These are phyloP conservation scores for Globisporangium spiculum DNA, from an alignment of 352 stramenopile species.

Conservation along the genomic window DNA sequence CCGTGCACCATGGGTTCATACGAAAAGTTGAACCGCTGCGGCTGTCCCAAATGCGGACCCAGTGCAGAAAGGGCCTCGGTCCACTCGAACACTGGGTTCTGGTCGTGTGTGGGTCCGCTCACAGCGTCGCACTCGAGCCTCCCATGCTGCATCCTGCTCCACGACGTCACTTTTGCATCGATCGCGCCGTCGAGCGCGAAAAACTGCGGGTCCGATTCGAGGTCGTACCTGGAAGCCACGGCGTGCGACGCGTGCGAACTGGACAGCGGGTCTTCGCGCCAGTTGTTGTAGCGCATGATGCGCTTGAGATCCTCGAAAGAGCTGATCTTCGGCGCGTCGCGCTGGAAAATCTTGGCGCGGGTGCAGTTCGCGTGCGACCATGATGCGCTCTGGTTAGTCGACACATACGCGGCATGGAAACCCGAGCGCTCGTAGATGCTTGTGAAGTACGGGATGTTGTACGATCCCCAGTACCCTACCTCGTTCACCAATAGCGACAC, in stretches of 20 bases:
- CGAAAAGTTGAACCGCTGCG: slow-evolving; percentile 36
- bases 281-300: slow-evolving; percentile 70
- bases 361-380: slow-evolving; percentile 46
- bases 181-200: slow-evolving; percentile 54
- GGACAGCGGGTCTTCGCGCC: slow-evolving; percentile 46
- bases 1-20: slow-evolving; percentile 40
- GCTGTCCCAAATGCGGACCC: slow-evolving; percentile 31
- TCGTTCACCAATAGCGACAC: slow-evolving; percentile 48
- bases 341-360: slow-evolving; percentile 54
- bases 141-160: slow-evolving; percentile 18
- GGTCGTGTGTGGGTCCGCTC: slow-evolving; percentile 53
- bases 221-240: slow-evolving; percentile 67
- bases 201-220: slow-evolving; percentile 34
- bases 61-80: slow-evolving; percentile 24
- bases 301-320: slow-evolving; percentile 54
- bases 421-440: slow-evolving; percentile 57
- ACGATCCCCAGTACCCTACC: slow-evolving; percentile 70
- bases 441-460: slow-evolving; percentile 82
- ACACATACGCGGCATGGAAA: slow-evolving; percentile 36
- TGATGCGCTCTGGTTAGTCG: slow-evolving; percentile 31
- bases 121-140: slow-evolving; percentile 49
- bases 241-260: slow-evolving; percentile 42
- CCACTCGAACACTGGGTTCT: slow-evolving; percentile 68
- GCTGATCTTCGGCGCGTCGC: slow-evolving; percentile 41
- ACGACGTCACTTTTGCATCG: slow-evolving; percentile 73